A percentile compares a stretch with the other conserved stretches of the same genome.
Evolutionary conservation across 495 filamentous ascomycete species (phyloP).

Genomic region (Glutinoglossum americanum): DNA sequence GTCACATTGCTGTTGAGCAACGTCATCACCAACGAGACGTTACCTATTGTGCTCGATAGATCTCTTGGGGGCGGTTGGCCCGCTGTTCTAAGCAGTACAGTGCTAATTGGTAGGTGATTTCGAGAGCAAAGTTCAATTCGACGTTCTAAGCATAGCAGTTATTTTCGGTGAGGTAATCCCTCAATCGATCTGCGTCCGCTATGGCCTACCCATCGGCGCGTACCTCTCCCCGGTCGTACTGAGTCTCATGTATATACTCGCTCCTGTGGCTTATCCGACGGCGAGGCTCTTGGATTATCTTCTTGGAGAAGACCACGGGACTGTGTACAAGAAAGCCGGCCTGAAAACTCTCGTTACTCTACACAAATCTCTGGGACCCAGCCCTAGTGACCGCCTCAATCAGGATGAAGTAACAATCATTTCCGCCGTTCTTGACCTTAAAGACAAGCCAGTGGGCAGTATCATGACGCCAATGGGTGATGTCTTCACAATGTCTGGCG

Average conservation of each 20-base stretch:
- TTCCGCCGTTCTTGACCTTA: constrained; percentile 83
- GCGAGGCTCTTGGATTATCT: constrained; percentile 77
- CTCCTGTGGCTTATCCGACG: constrained; percentile 69
- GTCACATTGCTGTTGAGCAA: constrained; percentile 87
- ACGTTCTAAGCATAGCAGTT: constrained; percentile 28
- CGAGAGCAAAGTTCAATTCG: background rate
- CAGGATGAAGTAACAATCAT: constrained; percentile 98
- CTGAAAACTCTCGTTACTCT: constrained; percentile 80
- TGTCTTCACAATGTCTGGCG: constrained; percentile 84
- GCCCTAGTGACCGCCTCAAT: constrained; percentile 67
- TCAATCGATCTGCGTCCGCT: constrained; percentile 89
- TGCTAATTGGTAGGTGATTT: constrained; percentile 54
- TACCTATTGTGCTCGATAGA: constrained; percentile 85
- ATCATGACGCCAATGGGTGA: constrained; percentile 99
- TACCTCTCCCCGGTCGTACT: constrained; percentile 83
- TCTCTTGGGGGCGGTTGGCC: constrained; percentile 89
- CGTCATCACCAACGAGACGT: constrained; percentile 94
- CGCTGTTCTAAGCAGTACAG: constrained; percentile 77
- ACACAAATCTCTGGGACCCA: constrained; percentile 73
- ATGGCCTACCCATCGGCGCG: constrained; percentile 88
- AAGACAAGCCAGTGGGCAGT: constrained; percentile 78
- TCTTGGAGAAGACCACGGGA: constrained; percentile 81
- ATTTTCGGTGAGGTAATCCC: constrained; percentile 95
- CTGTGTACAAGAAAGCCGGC: constrained; percentile 87
- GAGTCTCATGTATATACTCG: constrained; percentile 74